Percentiles rank a stretch among this genome's conserved stretches.
These are phyloP conservation scores for Microsporum canis DNA, from an alignment of 2,329 filamentous ascomycete genomes.

Conservation along the genomic window DNA sequence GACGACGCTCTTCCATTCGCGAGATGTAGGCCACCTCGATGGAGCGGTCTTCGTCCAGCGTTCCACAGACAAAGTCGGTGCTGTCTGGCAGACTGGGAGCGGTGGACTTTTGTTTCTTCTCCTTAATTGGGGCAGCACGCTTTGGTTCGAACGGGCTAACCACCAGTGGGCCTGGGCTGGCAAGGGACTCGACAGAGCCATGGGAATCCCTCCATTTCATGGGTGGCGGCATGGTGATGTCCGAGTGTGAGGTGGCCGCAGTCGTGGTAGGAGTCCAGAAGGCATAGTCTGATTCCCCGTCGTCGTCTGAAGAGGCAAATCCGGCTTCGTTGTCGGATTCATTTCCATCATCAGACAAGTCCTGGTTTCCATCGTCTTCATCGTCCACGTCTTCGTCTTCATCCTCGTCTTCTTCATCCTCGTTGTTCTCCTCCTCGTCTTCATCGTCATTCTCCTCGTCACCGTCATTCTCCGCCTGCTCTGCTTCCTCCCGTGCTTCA, in stretches of 20 bases:
- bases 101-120: constrained; percentile 49
- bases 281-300: constrained; percentile 54
- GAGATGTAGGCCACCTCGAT: constrained; percentile 90
- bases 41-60: constrained; percentile 85
- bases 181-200: constrained; percentile 43
- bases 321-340: constrained; percentile 69
- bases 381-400: constrained; percentile 43
- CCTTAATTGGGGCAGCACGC: constrained; percentile 29
- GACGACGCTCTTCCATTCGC: constrained; percentile 67
- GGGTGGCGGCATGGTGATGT: constrained; percentile 27
- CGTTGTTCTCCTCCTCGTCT: constrained; percentile 35
- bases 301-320: constrained; percentile 58
- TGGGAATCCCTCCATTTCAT: constrained; percentile 41
- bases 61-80: constrained; percentile 98
- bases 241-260: constrained; percentile 43
- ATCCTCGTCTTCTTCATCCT: constrained; percentile 44
- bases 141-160: constrained; percentile 20
- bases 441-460: constrained; percentile 36
- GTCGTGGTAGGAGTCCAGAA: constrained; percentile 47
- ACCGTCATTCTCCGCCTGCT: constrained; percentile 47
- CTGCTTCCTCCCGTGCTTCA: constrained; percentile 65
- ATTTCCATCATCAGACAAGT: constrained; percentile 49
- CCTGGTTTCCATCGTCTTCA: constrained; percentile 28
- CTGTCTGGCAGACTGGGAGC: constrained; percentile 87
- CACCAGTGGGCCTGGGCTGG: constrained; percentile 16